phyloP scores from a whole-genome alignment of 257 asterid genomes.

The Euphrasia confusa region DNA sequence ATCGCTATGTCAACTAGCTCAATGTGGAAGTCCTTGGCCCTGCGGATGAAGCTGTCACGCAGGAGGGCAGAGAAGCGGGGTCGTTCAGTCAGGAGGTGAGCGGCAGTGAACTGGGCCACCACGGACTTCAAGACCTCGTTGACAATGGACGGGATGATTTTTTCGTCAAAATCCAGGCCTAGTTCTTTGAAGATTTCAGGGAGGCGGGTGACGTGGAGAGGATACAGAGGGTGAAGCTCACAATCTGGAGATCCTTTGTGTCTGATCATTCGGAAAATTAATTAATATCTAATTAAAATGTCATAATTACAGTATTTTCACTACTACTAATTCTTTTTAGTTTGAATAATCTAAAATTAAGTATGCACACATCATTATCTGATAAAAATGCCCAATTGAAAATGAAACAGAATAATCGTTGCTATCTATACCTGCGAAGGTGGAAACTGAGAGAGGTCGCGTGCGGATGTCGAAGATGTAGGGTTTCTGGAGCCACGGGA shows the following conservation, averaged over 20 bases:
- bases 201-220: conserved; percentile 61
- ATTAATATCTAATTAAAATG: too few species aligned
- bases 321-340: too few species aligned
- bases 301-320: too few species aligned
- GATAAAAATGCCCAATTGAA: neutral
- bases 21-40: conserved; percentile 90
- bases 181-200: conserved; percentile 76
- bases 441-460: conserved; percentile 75
- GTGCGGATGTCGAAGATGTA: conserved; percentile 86
- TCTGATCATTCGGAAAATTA: conserved; percentile 39
- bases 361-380: too few species aligned
- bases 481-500: conserved; percentile 95
- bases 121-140: conserved; percentile 87
- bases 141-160: conserved; percentile 90
- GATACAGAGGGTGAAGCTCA: conserved; percentile 81
- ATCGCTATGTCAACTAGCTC: conserved; percentile 87
- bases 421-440: conserved; percentile 50
- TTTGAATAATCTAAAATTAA: too few species aligned
- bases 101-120: conserved; percentile 94
- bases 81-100: conserved; percentile 83
- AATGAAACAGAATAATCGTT: neutral
- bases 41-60: conserved; percentile 67
- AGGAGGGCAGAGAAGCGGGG: conserved; percentile 97
- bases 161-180: conserved; percentile 87
- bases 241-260: conserved; percentile 97